Conservation (phyloP, 176 grass and related monocot genomes). For the Zoysia japonica region DNA sequence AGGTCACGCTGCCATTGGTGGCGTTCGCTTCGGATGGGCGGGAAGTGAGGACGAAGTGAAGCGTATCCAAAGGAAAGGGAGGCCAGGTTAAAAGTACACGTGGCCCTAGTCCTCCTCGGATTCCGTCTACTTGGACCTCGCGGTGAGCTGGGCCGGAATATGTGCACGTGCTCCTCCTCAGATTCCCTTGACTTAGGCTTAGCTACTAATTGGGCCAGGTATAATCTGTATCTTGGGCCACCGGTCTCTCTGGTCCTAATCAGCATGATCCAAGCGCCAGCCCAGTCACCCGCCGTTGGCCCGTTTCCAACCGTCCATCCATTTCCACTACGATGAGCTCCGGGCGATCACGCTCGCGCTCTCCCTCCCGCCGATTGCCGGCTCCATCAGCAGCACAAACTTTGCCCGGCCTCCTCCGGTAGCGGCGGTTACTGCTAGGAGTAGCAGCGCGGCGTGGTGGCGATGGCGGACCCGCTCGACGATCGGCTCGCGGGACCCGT, state of each 20-base stretch:
- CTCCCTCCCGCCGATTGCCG: neutral
- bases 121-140: conserved; percentile 32
- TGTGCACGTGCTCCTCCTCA: conserved; percentile 33
- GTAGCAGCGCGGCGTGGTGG: conserved; percentile 25
- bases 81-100: conserved; percentile 35
- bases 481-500: conserved; percentile 81
- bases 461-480: conserved; percentile 65
- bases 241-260: neutral
- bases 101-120: conserved; percentile 41
- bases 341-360: conserved; percentile 24
- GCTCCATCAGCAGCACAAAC: neutral
- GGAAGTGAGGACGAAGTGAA: conserved; percentile 51
- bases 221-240: neutral
- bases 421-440: neutral
- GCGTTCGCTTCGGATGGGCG: conserved; percentile 39
- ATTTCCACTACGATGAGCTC: neutral
- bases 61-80: conserved; percentile 20
- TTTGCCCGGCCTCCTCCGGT: neutral
- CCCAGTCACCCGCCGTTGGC: neutral
- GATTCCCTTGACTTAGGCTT: neutral
- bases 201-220: neutral
- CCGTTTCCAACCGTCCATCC: conserved; percentile 17
- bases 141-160: neutral
- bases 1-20: conserved; percentile 36
- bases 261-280: neutral